Percentiles rank a stretch among this genome's conserved stretches.
phyloP scores from a whole-genome alignment of 331 rosid genomes.

The Quercus phellos region DNA sequence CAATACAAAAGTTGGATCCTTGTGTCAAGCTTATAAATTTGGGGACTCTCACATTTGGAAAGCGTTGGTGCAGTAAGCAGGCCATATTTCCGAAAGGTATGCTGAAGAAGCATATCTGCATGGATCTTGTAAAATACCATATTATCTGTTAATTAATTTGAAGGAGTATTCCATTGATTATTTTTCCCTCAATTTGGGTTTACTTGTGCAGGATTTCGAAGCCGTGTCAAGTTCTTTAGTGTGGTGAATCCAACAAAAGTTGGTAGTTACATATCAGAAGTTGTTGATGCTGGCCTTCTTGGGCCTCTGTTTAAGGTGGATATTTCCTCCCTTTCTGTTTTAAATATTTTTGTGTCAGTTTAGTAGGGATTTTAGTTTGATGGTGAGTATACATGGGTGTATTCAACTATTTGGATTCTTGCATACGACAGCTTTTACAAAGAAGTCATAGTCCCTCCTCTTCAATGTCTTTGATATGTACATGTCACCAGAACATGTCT shows the following conservation, averaged over 20 bases:
- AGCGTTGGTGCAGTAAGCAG: constrained; percentile 62
- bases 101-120: constrained; percentile 6
- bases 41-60: constrained; percentile 64
- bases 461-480: neutral
- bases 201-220: constrained; percentile 68
- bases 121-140: constrained; percentile 2
- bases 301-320: constrained; percentile 88
- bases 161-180: constrained; percentile 6
- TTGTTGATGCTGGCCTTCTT: constrained; percentile 75
- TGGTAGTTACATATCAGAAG: constrained; percentile 71
- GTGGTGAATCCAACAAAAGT: constrained; percentile 53
- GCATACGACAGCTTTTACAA: neutral
- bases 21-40: constrained; percentile 46
- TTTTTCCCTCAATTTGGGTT: constrained; percentile 4
- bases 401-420: neutral
- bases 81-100: constrained; percentile 88
- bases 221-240: constrained; percentile 58
- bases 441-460: neutral
- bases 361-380: neutral
- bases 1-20: constrained; percentile 27
- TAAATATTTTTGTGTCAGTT: neutral
- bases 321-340: constrained; percentile 11
- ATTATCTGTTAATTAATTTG: neutral
- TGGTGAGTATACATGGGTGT: neutral
- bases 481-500: neutral